Conservation (phyloP, 2,329 filamentous ascomycete species). For the Mycosphaerella sp. region DNA sequence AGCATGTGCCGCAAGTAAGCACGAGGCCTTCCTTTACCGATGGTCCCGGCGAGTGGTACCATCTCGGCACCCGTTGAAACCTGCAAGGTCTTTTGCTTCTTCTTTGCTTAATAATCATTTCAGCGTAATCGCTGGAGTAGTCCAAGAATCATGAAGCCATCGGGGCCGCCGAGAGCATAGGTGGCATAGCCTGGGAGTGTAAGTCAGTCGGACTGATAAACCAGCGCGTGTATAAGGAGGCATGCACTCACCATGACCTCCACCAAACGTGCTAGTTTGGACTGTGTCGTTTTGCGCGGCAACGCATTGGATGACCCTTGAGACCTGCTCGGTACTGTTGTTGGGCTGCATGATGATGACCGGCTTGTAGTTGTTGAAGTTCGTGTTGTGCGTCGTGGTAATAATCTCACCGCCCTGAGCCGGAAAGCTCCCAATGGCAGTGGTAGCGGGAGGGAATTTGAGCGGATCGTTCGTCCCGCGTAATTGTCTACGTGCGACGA, state of each 20-base stretch:
- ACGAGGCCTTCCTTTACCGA: slow-evolving; percentile 11
- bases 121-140: slow-evolving; percentile 3
- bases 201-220: neutral
- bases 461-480: neutral
- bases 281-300: neutral
- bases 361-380: slow-evolving; percentile 16
- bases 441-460: neutral
- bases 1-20: slow-evolving; percentile 17
- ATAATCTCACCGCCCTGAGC: slow-evolving; percentile 2
- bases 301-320: slow-evolving; percentile 12
- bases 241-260: slow-evolving; percentile 14
- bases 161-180: slow-evolving; percentile 17
- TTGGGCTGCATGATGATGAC: slow-evolving; percentile 11
- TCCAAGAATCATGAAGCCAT: slow-evolving; percentile 17
- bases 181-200: slow-evolving; percentile 12
- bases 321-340: slow-evolving; percentile 7
- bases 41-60: slow-evolving; percentile 9
- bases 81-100: slow-evolving; percentile 5
- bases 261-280: slow-evolving; percentile 16
- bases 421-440: neutral
- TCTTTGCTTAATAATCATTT: slow-evolving; percentile 4
- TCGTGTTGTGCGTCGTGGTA: slow-evolving; percentile 15
- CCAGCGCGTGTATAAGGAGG: neutral
- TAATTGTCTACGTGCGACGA: neutral
- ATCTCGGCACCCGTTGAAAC: slow-evolving; percentile 11